Evolutionary conservation across 352 stramenopile genomes (phyloP), one percentile per base, ranked within the genome.

Genomic region (Globisporangium splendens): DNA sequence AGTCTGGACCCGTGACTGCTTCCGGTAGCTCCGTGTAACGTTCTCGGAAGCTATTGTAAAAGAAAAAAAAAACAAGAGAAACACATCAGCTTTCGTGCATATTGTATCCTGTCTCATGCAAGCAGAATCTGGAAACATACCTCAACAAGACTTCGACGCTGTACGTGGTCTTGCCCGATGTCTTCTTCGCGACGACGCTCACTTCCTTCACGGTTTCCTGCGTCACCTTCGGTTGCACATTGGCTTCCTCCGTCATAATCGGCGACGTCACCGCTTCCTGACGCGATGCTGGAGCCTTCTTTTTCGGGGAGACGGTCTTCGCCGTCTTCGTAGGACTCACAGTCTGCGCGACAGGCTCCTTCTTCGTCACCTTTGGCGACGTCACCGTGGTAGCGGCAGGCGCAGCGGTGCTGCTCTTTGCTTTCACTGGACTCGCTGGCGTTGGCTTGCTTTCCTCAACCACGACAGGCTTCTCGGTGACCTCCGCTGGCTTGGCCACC

Each of bases 101-200:
- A 43, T 11, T 43, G 38, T 43, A 17, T 10, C 38, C 38, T 31
- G 24, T 31, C 5, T 31, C 24, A 31, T 31, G 24, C 24, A 31
- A 31, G 5, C 24, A 31, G 24, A 31, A 5, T 5, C 2, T 5
- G 24, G 2, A 31, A 31, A 31, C 64, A 51, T 73, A 85, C 65
- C 76, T 84, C 50, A 82, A 73, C 31, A 89, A 47, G 58, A 86
- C 33, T 41, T 85, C 69, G 24, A 88, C 51, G n/a, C 70, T 77
- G 65, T 88, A 89, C 7, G 66, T 77, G 35, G 73, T 55, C 59
- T 88, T 90, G 48, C 63, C 77, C 50, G 47, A 63, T 14, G 51
- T 67, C 35, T 70, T 77, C 48, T 70, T 56, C 21, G 74, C 53
- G 18, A 70, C 54, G 13, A 77, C 54, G 38, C 58, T 73, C 38